A percentile compares a stretch with the other conserved stretches of the same genome.
These are phyloP conservation scores for Lepiota subincarnata DNA, from an alignment of 768 basidiomycete genomes.

Conservation along the genomic window DNA sequence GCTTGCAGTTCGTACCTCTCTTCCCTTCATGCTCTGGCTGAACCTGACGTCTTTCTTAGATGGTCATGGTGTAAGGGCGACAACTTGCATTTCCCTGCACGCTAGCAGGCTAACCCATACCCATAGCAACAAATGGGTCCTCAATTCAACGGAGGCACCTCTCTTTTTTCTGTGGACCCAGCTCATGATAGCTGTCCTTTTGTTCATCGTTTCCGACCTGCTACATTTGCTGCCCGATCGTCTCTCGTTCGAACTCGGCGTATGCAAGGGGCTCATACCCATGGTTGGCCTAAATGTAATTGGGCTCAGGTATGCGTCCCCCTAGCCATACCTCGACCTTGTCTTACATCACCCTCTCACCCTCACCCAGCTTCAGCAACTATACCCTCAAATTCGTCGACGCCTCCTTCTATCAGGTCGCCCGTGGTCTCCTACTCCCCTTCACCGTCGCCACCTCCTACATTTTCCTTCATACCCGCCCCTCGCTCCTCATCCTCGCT, in stretches of 20 bases:
- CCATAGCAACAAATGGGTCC: constrained; percentile 86
- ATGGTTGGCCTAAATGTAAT: constrained; percentile 76
- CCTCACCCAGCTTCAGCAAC: constrained; percentile 66
- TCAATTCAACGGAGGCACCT: constrained; percentile 68
- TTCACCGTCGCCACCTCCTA: constrained; percentile 90
- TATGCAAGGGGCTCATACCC: constrained; percentile 70
- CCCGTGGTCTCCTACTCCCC: constrained; percentile 88
- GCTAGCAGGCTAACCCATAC: constrained; percentile 8
- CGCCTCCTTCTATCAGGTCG: constrained; percentile 94
- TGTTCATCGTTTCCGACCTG: constrained; percentile 64
- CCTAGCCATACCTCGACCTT: neutral
- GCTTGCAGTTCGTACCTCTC: constrained; percentile 59
- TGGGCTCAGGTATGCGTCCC: constrained; percentile 66
- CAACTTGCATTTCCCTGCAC: neutral
- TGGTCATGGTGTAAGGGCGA: constrained; percentile 78
- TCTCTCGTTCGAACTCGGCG: constrained; percentile 56
- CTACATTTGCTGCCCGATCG: constrained; percentile 65
- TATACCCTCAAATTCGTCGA: constrained; percentile 92
- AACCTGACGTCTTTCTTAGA: constrained; percentile 38
- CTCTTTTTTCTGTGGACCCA: constrained; percentile 87
- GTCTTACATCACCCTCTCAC: neutral
- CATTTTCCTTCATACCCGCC: constrained; percentile 68
- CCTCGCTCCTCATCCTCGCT: constrained; percentile 68
- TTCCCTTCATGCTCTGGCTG: neutral
- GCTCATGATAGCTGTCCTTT: constrained; percentile 70